Evolutionary conservation across 176 grass and related monocot species (phyloP), one percentile per base, ranked within the genome.

Genomic region (Zoysia pacifica): DNA sequence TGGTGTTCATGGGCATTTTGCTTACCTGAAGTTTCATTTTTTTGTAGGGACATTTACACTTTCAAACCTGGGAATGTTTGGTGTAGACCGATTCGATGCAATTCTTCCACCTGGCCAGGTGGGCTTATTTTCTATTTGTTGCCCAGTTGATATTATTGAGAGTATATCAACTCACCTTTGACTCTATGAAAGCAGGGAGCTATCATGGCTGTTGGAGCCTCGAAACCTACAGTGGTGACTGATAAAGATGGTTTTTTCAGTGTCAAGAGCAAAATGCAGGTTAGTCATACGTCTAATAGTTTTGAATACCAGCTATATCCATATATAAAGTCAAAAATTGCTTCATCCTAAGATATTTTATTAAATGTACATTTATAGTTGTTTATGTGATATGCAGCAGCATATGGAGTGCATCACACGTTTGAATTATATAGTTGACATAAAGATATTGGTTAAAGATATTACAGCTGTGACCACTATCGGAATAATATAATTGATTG

Each of bases 61-160:
- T 14, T 95, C 96, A 36, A 99, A 95, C 83, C 68, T 99, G 73
- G 96, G 96, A 76, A 99, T 99, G 96, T 99, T 95, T 89, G 96
- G 92, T 47, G 96, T 99, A 62, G 92, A 95, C 72, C 87, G 90
- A 80, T 99, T 95, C 75, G 96, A 99, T 84, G 96, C 96, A 18
- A 99, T 99, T 71, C 96, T 99, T 95, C 96, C 96, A 62, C 92
- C 96, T 88, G 92, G 96, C 49, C 92, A 99, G 96, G 92, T 99
- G 52, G 28, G 39, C 82, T 87, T 74, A 48, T 55, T 51, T 79
- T 78, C 11, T 11, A 18, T 37, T 65, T 72, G 4, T 42, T 60
- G 11, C 67, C 15, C 28, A 73, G 13, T 81, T 62, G 20, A 18
- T 58, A 70, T 87, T 69, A 12, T 42, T 4, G 38, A 55, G 37